Base-by-base conservation (phyloP, 2,329 filamentous ascomycete genomes). In the Fusarium austroafricanum region DNA sequence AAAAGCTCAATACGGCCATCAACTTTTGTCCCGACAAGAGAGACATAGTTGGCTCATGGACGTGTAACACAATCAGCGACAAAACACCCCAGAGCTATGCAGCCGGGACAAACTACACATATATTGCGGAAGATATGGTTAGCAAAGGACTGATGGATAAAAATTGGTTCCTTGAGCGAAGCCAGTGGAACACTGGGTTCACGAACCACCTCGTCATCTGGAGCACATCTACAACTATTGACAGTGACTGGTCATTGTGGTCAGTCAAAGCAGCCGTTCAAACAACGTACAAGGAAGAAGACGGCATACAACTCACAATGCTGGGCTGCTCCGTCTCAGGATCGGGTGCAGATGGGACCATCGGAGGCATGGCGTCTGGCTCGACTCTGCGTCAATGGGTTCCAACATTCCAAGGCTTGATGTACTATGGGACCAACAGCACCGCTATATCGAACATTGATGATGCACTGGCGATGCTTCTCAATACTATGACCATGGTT, bases 401-500 rank as follows among this genome's bases (percentile, higher is more conserved):
- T 18, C 33, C 33, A 20, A 50, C 23, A 15, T 51, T 43, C 10
- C 23, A 43, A 17, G 47, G 35, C 26, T 51, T 51, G 47, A 51
- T 43, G 35, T 51, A 43, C 23, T 42, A 51, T n/a, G 18, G 47
- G 17, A 29, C 42, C 35, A 51, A 43, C 15, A 51, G 33, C 35
- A 29, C 35, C 14, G 18, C 47, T 14, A 29, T 51, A 12, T 20
- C 17, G 18, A 26, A 51, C 23, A 18, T 51, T 20, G 18, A 29
- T n/a, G 47, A 21, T 29, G 23, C 35, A 21, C 47, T 51, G 35
- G 35, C 35, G 17, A 51, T 29, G 20, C 35, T 43, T 6, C 20
- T 51, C n/a, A 43, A 51, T n/a, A 51, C 35, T 10, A 51, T 51
- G 23, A 21, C 49, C 10, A 51, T 51, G 49, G 44, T 44, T 29